Base-by-base conservation (phyloP, 2,329 filamentous ascomycete genomes). In the Gaeumannomyces tritici region DNA sequence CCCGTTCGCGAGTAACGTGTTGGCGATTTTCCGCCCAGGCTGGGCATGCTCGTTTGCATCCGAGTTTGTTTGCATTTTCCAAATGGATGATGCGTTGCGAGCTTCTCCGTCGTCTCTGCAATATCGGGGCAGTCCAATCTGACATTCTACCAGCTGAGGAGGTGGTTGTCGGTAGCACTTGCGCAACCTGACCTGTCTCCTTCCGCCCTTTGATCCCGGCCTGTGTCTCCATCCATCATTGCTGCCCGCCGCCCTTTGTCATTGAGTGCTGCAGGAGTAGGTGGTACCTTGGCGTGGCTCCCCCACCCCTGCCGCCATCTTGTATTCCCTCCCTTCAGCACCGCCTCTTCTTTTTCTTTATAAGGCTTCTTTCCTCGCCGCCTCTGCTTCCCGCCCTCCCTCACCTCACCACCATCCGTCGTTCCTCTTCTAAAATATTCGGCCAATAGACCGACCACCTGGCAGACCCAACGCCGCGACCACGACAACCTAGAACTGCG, bases 311-410 rank as follows among this genome's bases (percentile, higher is more conserved):
- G 27, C n/a, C 56, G 15, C 31, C 56, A 15, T 18, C 56, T 13
- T 58, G 29, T 60, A 21, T 60, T 51, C 27, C 59, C 59, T 28
- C 35, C 42, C 42, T 54, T 13, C n/a, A n/a, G n/a, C 47, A 13
- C n/a, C 29, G 51, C 28, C 61, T 11, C 29, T 33, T 58, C 18
- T 33, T 61, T 58, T 51, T 21, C 61, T 18, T 62, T 62, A 57
- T 58, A 57, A 62, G 29, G 33, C n/a, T 54, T 35, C 26, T 57
- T 55, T 54, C 55, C 59, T 61, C 51, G 27, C 51, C 59, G 27
- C 42, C 18, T 51, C 42, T 18, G 55, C 51, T 29, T 31, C 55
- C 21, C n/a, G 27, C 12, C 47, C 28, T 51, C 27, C 15, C 15
- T 33, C 47, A 24, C n/a, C 24, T 51, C 42, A 21, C 21, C 8